These are phyloP conservation scores for Phyllosticta paracitricarpa DNA, from an alignment of 2,329 filamentous ascomycete genomes.

Conservation along the genomic window DNA sequence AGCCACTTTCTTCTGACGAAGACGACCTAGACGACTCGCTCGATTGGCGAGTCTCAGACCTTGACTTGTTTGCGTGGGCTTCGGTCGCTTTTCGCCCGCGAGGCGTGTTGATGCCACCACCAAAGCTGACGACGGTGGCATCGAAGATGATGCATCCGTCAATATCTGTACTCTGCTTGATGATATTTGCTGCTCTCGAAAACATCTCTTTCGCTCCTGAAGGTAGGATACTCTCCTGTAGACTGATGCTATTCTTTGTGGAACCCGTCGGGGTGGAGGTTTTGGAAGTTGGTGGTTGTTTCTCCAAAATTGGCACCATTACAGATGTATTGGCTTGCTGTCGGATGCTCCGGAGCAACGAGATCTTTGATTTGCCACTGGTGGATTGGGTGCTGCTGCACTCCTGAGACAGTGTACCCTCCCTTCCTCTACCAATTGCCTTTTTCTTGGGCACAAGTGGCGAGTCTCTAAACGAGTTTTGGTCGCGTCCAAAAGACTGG, in stretches of 20 bases:
- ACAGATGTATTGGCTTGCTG: not conserved
- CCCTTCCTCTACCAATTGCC: not conserved
- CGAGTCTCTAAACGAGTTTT: constrained; percentile 2
- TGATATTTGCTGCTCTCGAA: constrained; percentile 27
- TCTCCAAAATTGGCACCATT: not conserved
- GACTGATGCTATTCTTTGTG: not conserved
- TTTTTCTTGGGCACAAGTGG: not conserved
- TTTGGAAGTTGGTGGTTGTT: not conserved
- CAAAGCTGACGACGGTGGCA: constrained; percentile 28
- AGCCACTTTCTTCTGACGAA: not conserved
- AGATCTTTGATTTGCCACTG: not conserved
- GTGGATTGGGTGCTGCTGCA: not conserved
- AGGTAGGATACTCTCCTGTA: constrained; percentile 11
- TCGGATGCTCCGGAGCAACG: not conserved
- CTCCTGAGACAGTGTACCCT: not conserved
- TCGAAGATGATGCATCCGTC: constrained; percentile 30
- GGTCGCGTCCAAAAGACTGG: constrained; percentile 12
- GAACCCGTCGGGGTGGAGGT: not conserved
- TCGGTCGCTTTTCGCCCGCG: not conserved
- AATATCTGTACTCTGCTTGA: constrained; percentile 27
- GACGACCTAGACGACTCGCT: not conserved
- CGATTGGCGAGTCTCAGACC: not conserved
- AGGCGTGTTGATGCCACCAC: constrained; percentile 9
- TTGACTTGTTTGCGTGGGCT: not conserved
- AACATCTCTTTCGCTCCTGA: constrained; percentile 18